Base-by-base conservation (phyloP, 2,329 filamentous ascomycete species). In the Westerdykella aurantiaca region DNA sequence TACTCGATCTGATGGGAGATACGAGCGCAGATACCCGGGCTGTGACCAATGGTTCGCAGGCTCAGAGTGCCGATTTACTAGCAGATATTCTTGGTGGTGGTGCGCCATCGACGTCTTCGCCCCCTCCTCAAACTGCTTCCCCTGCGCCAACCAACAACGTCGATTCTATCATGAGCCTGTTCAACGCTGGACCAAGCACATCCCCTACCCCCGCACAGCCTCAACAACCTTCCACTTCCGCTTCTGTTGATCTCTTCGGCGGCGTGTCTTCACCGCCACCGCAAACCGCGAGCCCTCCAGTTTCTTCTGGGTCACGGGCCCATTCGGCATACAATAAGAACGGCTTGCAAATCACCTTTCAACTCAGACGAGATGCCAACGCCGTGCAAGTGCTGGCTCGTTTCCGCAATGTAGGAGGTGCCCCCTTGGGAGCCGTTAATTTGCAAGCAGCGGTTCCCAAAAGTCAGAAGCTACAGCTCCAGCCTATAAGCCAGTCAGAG, bases 381-480 rank as follows among this genome's bases (percentile, higher is more conserved):
- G 80, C 81, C 7, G 83, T 95, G 16, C 89, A 95, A 63, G 83
- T 95, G 6, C 75, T 84, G 39, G 89, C 89, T 13, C 82, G 83
- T 7, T 98, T 98, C 75, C 80, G 79, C 33, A 97, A 97, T 67
- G 79, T 72, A 0, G 85, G 83, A 12, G 80, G 84, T 23, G 77
- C 76, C 12, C 71, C 73, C 12, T 74, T 97, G 39, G 82, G 82
- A 13, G 80, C 79, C 37, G 86, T 97, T 23, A 88, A 87, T 21
- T 68, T 98, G 52, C 93, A 98, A 67, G 93, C 91, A 35, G 93
- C 93, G 1, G 93, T 98, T 42, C 93, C 93, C 7, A 98, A 97
- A 71, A 88, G 86, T 37, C 93, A 98, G 70, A 95, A 93, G 66
- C 71, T 98, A 58, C 89, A 96, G 64, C 72, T 98, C 52, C 85